Evolutionary conservation across 768 basidiomycete species (phyloP).

Genomic region (Macrolepiota dolichaula): DNA sequence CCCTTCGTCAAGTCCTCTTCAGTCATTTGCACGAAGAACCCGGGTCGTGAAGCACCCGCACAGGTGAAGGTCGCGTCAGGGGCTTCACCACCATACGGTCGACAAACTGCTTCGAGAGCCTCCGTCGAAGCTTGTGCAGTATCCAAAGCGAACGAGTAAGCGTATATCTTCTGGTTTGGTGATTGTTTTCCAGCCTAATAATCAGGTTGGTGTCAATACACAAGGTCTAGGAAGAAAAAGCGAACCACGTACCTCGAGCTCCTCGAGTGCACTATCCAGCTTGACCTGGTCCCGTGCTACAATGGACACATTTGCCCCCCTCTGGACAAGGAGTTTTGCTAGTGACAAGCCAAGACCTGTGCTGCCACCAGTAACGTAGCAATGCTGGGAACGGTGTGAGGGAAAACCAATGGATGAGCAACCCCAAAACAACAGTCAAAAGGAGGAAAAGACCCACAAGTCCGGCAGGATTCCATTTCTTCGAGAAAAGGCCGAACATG

Average conservation of each 20-base stretch:
- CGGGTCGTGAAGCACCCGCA: slow-evolving; percentile 70
- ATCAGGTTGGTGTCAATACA: not conserved
- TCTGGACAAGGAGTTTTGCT: slow-evolving; percentile 58
- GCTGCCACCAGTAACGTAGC: slow-evolving; percentile 83
- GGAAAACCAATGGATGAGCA: not conserved
- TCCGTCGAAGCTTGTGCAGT: slow-evolving; percentile 47
- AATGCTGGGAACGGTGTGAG: slow-evolving; percentile 48
- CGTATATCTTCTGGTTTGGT: slow-evolving; percentile 58
- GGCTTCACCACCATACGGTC: slow-evolving; percentile 46
- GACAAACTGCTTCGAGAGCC: slow-evolving; percentile 62
- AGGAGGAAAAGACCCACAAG: slow-evolving; percentile 29
- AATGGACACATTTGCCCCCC: slow-evolving; percentile 82
- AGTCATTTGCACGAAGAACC: slow-evolving; percentile 69
- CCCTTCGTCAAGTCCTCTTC: slow-evolving; percentile 52
- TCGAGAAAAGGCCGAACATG: slow-evolving; percentile 28
- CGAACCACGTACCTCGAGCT: slow-evolving; percentile 60
- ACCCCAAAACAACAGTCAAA: not conserved
- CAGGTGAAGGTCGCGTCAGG: slow-evolving; percentile 82
- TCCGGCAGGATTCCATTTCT: slow-evolving; percentile 48
- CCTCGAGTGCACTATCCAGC: slow-evolving; percentile 54
- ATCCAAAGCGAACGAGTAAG: slow-evolving; percentile 65
- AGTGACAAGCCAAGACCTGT: slow-evolving; percentile 77
- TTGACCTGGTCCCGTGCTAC: slow-evolving; percentile 72
- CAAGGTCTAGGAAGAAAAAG: not conserved
- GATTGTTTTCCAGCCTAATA: slow-evolving; percentile 47